A percentile compares a stretch with the other conserved stretches of the same genome.
These are phyloP conservation scores for Mangifera indica DNA, from an alignment of 345 rosid species.

Conservation along the genomic window DNA sequence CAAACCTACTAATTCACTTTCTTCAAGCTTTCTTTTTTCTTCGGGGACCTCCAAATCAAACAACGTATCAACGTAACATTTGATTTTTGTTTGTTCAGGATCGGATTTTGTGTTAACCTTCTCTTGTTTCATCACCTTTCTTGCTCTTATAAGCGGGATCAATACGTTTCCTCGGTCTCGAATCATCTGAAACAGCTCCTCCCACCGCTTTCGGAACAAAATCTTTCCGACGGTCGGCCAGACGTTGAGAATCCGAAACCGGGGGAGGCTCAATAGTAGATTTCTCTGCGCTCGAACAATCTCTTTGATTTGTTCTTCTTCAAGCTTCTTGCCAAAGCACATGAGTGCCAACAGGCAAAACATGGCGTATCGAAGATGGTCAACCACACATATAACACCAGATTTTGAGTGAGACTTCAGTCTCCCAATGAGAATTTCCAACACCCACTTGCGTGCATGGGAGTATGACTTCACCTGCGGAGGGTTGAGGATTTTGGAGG, in stretches of 20 bases:
- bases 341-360: conserved; percentile 6
- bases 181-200: not conserved
- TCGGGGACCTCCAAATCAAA: conserved; percentile 7
- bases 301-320: conserved; percentile 3
- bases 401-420: not conserved
- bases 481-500: conserved; percentile 3
- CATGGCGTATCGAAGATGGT: conserved; percentile 3
- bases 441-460: not conserved
- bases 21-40: conserved; percentile 25
- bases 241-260: conserved; percentile 4
- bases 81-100: not conserved
- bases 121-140: not conserved
- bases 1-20: not conserved
- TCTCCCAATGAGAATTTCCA: not conserved
- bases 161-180: not conserved
- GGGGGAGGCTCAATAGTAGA: not conserved
- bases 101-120: not conserved
- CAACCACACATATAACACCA: not conserved
- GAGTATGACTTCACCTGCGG: not conserved
- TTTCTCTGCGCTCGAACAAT: not conserved
- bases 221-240: conserved; percentile 10
- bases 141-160: not conserved
- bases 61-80: conserved; percentile 7
- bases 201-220: conserved; percentile 4
- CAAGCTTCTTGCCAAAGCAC: conserved; percentile 21